Base-by-base conservation (phyloP, 1,284 basidiomycete species). In the Cryptococcus jaspeensis region DNA sequence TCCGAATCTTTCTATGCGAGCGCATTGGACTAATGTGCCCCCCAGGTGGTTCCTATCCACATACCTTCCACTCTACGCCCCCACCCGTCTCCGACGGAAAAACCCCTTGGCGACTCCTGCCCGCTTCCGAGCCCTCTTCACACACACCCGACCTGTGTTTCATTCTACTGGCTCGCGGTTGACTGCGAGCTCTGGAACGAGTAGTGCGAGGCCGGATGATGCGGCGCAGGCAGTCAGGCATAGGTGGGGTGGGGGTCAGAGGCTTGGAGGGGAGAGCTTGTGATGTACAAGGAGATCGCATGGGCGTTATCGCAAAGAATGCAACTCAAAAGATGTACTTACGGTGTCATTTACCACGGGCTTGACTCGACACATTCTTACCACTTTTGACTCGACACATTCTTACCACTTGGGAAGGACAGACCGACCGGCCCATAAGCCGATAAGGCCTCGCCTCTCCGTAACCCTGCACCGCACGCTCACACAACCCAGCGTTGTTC, bases 21-120 rank as follows among this genome's bases (percentile, higher is more conserved):
- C 15, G 11, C 12, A 25, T 37, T 38, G 12, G 23, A 12, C 42
- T 49, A n/a, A 25, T 28, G 25, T 7, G 15, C 6, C 18, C 25
- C 42, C 4, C 50, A 77, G 74, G 73, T 78, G 76, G 76, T 78
- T 73, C 61, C 49, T 73, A 12, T 65, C 70, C 2, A 63, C 60
- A 1, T 78, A 71, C 53, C 71, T 78, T 3, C 76, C 76, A 0
- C 13, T 64, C 0, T 64, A 73, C 41, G 73, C 76, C 0, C 71
- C 74, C 0, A 52, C 65, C 11, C 64, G 60, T 8, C 45, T 74
- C 11, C 65, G 70, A 8, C 68, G 74, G 1, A 45, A 53, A 1
- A 77, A 78, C 54, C 73, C 72, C 1, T 59, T 77, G 12, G 44
- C 50, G 5, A 63, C 66, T 2, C 76, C 73, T 0, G 16, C 25